Base-by-base conservation (phyloP, 1,139 yeast genomes). In the Saccharomyces hybrid region DNA sequence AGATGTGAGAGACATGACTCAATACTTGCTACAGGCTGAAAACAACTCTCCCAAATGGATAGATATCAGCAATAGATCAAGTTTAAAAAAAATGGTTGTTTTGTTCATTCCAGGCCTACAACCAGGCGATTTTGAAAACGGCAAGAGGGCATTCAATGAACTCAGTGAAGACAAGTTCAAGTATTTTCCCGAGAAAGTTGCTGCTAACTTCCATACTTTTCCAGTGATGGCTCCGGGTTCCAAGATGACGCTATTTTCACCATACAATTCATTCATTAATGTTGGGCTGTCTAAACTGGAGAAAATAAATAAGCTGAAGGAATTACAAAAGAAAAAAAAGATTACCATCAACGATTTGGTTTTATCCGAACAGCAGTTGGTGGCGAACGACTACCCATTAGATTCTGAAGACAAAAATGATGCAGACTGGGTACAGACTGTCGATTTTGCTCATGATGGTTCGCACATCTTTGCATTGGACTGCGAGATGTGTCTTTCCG, bases 401-500 rank as follows among this genome's bases (percentile, higher is more conserved):
- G 89, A 84, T 60, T 73, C 78, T 16, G 52, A 54, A 7, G 52
- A 56, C 11, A n/a, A 48, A 13, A n/a, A 14, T 8, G 27, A 38
- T 23, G 68, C 66, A 4, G 78, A 73, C 1, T 86, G 88, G 86
- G 79, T 78, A 0, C 82, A 82, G 56, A 88, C 96, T 0, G 59
- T 52, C 16, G 60, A 65, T 0, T 77, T 79, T 59, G 79, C 76
- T 0, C 83, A 81, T 59, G 80, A 73, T 2, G 84, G 82, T 0
- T 78, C 85, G 3, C 82, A 76, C 53, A 82, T 86, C 0, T 88
- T 80, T 72, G 95, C 96, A 0, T 64, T 93, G 25, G 99, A 93
- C 71, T 93, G 99, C 73, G 99, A 93, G 70, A 93, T 93, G 88
- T 89, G 97, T 68, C 73, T 77, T 55, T 73, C 93, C 0, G 79